Evolutionary conservation across 768 basidiomycete species (phyloP).

Genomic region (Serendipita indica): DNA sequence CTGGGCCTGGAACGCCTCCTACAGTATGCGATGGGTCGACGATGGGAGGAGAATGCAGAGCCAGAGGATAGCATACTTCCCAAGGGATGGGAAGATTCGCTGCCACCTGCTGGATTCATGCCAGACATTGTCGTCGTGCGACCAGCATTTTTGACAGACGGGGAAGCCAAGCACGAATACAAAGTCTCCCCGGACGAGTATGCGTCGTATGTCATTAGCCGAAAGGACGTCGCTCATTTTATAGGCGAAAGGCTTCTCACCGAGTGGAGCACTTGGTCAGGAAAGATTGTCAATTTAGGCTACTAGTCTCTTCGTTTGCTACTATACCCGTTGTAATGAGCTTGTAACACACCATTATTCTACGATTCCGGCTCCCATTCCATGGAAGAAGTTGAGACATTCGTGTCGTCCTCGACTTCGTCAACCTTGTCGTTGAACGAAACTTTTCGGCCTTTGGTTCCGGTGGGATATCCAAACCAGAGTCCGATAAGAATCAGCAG

Average conservation of each 20-base stretch:
- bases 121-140: conserved; percentile 33
- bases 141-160: conserved; percentile 45
- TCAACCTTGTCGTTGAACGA: not conserved
- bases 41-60: not conserved
- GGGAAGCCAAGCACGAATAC: conserved; percentile 20
- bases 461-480: conserved; percentile 32
- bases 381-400: not conserved
- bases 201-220: conserved; percentile 35
- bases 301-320: not conserved
- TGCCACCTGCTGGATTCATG: conserved; percentile 32
- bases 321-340: not conserved
- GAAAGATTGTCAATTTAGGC: not conserved
- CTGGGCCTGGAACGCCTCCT: conserved; percentile 35
- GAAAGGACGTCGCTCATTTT: conserved; percentile 54
- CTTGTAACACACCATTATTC: no score
- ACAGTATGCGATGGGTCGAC: conserved; percentile 15
- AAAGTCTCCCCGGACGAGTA: conserved; percentile 12
- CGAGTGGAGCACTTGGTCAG: not conserved
- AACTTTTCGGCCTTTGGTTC: not conserved
- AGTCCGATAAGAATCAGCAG: conserved; percentile 38
- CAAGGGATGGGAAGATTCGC: conserved; percentile 31
- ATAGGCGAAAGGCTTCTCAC: conserved; percentile 27
- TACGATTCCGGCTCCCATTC: not conserved
- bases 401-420: not conserved
- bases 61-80: conserved; percentile 32